A percentile compares a stretch with the other conserved stretches of the same genome.
Conservation (phyloP, 2,329 filamentous ascomycete genomes). For the Clathrospora elynae region DNA sequence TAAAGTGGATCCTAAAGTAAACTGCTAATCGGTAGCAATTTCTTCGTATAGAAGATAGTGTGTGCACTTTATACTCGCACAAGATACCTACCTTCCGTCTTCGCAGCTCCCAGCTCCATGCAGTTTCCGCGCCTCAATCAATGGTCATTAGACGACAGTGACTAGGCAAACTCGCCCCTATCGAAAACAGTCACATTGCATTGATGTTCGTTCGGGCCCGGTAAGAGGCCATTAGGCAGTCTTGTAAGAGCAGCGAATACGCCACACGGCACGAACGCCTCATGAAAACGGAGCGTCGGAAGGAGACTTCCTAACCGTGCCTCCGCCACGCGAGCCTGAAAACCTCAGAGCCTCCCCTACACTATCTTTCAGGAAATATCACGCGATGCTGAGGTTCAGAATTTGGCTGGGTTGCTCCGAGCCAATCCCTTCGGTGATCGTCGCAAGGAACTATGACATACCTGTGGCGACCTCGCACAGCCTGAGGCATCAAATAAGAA, state of each 20-base stretch:
- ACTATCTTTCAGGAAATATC: conserved; percentile 5
- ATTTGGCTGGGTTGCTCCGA: conserved; percentile 3
- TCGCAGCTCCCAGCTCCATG: conserved; percentile 12
- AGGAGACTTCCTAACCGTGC: conserved; percentile 19
- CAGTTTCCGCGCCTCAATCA: conserved; percentile 28
- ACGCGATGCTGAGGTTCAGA: conserved; percentile 6
- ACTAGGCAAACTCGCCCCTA: conserved; percentile 21
- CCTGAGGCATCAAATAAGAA: conserved; percentile 12
- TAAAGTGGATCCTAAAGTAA: conserved; percentile 1
- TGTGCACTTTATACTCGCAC: conserved; percentile 25
- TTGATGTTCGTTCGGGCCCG: conserved; percentile 18
- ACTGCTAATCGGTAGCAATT: conserved; percentile 7
- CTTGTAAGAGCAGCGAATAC: conserved; percentile 22
- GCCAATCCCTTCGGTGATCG: conserved; percentile 9
- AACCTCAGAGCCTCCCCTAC: conserved; percentile 7
- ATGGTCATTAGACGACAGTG: conserved; percentile 18
- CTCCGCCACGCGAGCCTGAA: conserved; percentile 21
- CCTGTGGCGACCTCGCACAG: conserved; percentile 4
- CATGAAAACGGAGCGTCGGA: conserved; percentile 16
- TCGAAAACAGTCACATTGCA: conserved; percentile 27
- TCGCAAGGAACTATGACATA: conserved; percentile 11
- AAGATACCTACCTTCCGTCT: conserved; percentile 17
- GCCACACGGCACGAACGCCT: conserved; percentile 31
- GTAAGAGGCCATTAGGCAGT: conserved; percentile 24
- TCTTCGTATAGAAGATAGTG: conserved; percentile 8